Conservation (phyloP, 2,329 filamentous ascomycete genomes). For the Balansia obtecta region DNA sequence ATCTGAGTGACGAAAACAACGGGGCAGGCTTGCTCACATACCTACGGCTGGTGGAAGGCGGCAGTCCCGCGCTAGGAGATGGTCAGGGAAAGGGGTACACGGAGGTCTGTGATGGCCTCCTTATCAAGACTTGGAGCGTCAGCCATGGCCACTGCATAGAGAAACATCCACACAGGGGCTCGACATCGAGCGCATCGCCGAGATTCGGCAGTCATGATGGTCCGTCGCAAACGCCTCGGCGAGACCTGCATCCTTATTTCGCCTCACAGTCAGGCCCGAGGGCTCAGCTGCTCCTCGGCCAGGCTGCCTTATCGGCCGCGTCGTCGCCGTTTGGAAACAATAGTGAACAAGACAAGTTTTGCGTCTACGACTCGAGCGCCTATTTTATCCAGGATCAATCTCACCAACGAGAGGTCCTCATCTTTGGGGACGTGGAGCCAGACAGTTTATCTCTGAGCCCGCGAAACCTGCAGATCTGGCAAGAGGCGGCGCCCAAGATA, state of each 20-base stretch:
- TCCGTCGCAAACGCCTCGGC: slow-evolving; percentile 18
- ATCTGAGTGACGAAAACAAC: slow-evolving; percentile 89
- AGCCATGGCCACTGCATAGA: slow-evolving; percentile 86
- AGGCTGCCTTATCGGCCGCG: slow-evolving; percentile 15
- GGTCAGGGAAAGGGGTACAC: slow-evolving; percentile 74
- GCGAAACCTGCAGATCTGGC: slow-evolving; percentile 74
- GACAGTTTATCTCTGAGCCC: slow-evolving; percentile 74
- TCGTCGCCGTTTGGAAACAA: slow-evolving; percentile 14
- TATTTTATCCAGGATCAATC: slow-evolving; percentile 77
- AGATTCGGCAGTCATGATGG: slow-evolving; percentile 38
- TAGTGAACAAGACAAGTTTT: slow-evolving; percentile 38
- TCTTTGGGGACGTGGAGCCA: slow-evolving; percentile 93
- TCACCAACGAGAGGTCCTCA: slow-evolving; percentile 66
- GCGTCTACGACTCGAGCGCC: slow-evolving; percentile 77
- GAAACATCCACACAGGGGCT: slow-evolving; percentile 52
- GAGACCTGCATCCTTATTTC: slow-evolving; percentile 15
- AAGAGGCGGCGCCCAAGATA: slow-evolving; percentile 78
- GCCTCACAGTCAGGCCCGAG: slow-evolving; percentile 3
- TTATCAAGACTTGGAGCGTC: slow-evolving; percentile 76
- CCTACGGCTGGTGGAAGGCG: slow-evolving; percentile 76
- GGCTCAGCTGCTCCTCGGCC: slow-evolving; percentile 19
- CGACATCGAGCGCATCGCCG: slow-evolving; percentile 34
- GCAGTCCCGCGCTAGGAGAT: slow-evolving; percentile 70
- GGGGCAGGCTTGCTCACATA: slow-evolving; percentile 89
- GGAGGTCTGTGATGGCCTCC: slow-evolving; percentile 77